phyloP scores from a whole-genome alignment of 371 early-diverging fungal species.

The Mortierella sp. region DNA sequence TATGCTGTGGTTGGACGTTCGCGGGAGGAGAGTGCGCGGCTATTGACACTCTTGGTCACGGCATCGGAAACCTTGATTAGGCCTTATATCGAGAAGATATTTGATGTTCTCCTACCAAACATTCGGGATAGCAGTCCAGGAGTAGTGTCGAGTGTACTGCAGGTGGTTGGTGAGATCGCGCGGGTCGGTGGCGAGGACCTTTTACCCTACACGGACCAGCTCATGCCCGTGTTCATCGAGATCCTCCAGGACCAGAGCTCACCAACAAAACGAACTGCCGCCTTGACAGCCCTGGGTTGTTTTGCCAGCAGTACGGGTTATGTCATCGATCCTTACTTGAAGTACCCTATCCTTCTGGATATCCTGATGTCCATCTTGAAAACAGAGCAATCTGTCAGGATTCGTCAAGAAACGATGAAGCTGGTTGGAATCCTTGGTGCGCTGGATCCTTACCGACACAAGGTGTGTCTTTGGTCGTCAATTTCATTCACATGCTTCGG shows the following conservation, averaged over 20 bases:
- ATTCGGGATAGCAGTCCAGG: slow-evolving; percentile 83
- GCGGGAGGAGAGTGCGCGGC: slow-evolving; percentile 90
- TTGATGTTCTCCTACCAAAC: slow-evolving; percentile 87
- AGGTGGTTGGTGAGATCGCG: slow-evolving; percentile 90
- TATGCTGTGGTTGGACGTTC: slow-evolving; percentile 85
- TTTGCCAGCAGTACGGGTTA: slow-evolving; percentile 89
- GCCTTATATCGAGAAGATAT: slow-evolving; percentile 92
- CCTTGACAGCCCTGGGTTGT: slow-evolving; percentile 87
- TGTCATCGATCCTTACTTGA: slow-evolving; percentile 92
- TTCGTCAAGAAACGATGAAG: slow-evolving; percentile 90
- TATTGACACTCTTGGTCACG: slow-evolving; percentile 82
- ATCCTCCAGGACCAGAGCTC: slow-evolving; percentile 93
- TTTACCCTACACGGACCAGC: slow-evolving; percentile 81
- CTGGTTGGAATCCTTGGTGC: slow-evolving; percentile 96
- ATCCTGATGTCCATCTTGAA: slow-evolving; percentile 89
- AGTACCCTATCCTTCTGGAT: slow-evolving; percentile 89
- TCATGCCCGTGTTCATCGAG: slow-evolving; percentile 91
- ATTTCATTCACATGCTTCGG: background rate
- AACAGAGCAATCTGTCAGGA: slow-evolving; percentile 78
- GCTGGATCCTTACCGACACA: slow-evolving; percentile 94
- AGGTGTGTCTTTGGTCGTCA: slow-evolving; percentile 32
- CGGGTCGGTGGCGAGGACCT: slow-evolving; percentile 91
- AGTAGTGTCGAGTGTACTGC: slow-evolving; percentile 87
- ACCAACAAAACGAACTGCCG: slow-evolving; percentile 88
- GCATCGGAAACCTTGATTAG: slow-evolving; percentile 86